Evolutionary conservation across 192 early-diverging fungal species (phyloP).

Genomic region (Entomortierella chlamydospora): DNA sequence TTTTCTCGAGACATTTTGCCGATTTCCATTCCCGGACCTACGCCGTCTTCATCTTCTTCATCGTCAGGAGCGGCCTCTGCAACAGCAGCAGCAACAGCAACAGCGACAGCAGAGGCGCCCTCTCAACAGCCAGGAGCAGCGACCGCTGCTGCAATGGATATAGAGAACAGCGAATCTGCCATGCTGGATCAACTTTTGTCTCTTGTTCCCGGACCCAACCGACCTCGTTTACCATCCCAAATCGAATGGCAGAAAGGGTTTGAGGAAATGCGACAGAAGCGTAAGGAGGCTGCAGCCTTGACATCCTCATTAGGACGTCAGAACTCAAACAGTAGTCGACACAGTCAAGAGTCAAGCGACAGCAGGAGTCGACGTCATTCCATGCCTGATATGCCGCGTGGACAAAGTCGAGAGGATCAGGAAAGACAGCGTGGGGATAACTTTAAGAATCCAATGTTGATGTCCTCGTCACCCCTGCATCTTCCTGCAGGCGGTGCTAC

Average conservation of each 20-base stretch:
- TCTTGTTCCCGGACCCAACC: constrained; percentile 23
- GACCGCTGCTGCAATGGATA: background rate
- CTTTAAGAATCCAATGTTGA: constrained; percentile 37
- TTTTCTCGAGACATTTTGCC: constrained; percentile 10
- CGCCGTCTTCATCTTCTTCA: constrained; percentile 1
- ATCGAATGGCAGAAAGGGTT: constrained; percentile 40
- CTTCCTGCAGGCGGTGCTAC: too few relatives aligned
- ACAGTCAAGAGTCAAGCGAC: constrained; percentile 35
- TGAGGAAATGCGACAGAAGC: constrained; percentile 31
- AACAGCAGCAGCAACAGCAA: constrained; percentile 10
- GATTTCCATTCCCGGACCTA: background rate
- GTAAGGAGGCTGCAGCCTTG: constrained; percentile 8
- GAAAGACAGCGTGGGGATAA: constrained; percentile 35
- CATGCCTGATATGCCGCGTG: constrained; percentile 47
- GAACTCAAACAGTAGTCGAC: constrained; percentile 34
- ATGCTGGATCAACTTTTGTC: constrained; percentile 37
- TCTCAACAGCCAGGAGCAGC: background rate
- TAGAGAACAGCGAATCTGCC: constrained; percentile 7
- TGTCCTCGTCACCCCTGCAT: background rate
- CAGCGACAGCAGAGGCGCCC: constrained; percentile 1
- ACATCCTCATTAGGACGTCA: constrained; percentile 43
- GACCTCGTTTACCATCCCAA: constrained; percentile 37
- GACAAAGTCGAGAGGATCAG: constrained; percentile 37
- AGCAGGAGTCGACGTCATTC: constrained; percentile 42
- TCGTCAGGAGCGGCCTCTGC: background rate